phyloP scores from a whole-genome alignment of 805 yeast genomes.

The Hanseniaspora clermontiae region DNA sequence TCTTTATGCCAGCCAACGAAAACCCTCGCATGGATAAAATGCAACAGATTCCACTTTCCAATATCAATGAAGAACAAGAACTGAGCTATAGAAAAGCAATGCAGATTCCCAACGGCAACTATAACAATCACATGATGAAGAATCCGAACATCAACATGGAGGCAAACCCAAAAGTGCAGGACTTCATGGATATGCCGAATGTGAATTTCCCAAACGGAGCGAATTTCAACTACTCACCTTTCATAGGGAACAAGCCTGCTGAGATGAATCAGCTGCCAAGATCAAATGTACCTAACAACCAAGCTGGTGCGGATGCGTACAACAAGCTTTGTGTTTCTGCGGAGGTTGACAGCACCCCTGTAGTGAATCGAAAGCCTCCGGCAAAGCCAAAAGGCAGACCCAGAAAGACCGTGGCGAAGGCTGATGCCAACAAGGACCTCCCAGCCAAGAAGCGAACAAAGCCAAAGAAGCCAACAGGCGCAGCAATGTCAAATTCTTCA shows the following conservation, averaged over 20 bases:
- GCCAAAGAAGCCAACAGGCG: neutral
- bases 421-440: neutral
- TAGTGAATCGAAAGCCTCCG: neutral
- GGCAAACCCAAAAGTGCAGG: neutral
- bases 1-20: neutral
- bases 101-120: neutral
- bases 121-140: neutral
- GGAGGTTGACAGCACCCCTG: neutral
- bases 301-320: neutral
- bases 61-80: neutral
- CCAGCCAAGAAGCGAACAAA: neutral
- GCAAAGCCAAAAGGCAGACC: neutral
- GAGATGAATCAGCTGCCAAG: neutral
- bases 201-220: neutral
- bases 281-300: neutral
- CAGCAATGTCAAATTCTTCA: neutral
- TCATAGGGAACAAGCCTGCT: no score
- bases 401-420: neutral
- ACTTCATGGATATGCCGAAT: neutral
- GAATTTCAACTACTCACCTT: neutral
- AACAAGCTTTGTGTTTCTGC: neutral
- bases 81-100: neutral
- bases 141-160: neutral
- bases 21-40: neutral
- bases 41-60: neutral